A percentile compares a stretch with the other conserved stretches of the same genome.
These are phyloP conservation scores for Arabidopsis thaliana DNA, from an alignment of 345 rosid genomes.

Conservation along the genomic window TAIR10.1 NC_003070.9:18734001-18734500, in stretches of 20 bases:
- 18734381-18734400: slow-evolving; percentile 14
- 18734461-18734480: slow-evolving; percentile 22
- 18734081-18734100: slow-evolving; percentile 6
- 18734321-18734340: not conserved
- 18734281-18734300: not conserved
- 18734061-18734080: slow-evolving; percentile 19
- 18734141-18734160: slow-evolving; percentile 45
- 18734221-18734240: slow-evolving; percentile 4
- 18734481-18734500: slow-evolving; percentile 24
- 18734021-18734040: slow-evolving; percentile 40
- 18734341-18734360: slow-evolving; percentile 31
- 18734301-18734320: not conserved
- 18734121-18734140: slow-evolving; percentile 38
- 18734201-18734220: slow-evolving; percentile 27
- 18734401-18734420: slow-evolving; percentile 23
- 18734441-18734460: slow-evolving; percentile 33
- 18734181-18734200: slow-evolving; percentile 18
- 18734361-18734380: slow-evolving; percentile 21
- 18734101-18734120: slow-evolving; percentile 21
- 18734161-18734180: slow-evolving; percentile 34
- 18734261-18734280: not conserved
- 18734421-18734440: slow-evolving; percentile 27
- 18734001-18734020: slow-evolving; percentile 64
- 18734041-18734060: slow-evolving; percentile 47
- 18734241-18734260: not conserved